Evolutionary conservation across 306 rosid species (phyloP).

Genomic region (Parietaria judaica): DNA sequence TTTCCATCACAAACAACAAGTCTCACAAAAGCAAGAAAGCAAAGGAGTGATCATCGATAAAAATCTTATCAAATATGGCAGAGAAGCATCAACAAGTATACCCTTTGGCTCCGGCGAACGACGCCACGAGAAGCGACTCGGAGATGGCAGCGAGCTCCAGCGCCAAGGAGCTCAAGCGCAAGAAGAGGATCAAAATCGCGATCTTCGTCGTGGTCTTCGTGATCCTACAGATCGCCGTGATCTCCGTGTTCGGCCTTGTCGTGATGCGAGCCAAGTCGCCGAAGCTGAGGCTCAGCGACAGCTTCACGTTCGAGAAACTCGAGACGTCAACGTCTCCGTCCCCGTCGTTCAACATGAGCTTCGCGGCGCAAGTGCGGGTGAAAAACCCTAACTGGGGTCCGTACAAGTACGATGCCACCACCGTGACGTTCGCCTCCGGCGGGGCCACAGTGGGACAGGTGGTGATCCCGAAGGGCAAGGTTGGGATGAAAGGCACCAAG

Average conservation of each 20-base stretch:
- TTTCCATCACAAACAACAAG: background rate
- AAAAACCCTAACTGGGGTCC: slow-evolving; percentile 25
- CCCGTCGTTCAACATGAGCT: slow-evolving; percentile 20
- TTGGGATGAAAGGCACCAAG: slow-evolving; percentile 14
- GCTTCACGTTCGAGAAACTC: background rate
- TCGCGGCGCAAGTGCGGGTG: slow-evolving; percentile 21
- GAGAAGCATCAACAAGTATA: slow-evolving; percentile 17
- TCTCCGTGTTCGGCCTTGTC: slow-evolving; percentile 2
- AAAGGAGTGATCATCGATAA: background rate
- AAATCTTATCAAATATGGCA: slow-evolving; percentile 8
- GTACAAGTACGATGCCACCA: slow-evolving; percentile 16
- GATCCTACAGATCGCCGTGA: slow-evolving; percentile 21
- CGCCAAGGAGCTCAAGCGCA: slow-evolving; percentile 18
- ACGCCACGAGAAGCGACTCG: slow-evolving; percentile 11
- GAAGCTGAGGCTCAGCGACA: slow-evolving; percentile 9
- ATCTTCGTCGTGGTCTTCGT: slow-evolving; percentile 13
- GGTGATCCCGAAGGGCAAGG: slow-evolving; percentile 18
- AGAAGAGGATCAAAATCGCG: slow-evolving; percentile 19
- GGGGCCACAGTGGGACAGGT: slow-evolving; percentile 18
- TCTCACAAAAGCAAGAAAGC: background rate
- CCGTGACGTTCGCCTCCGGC: slow-evolving; percentile 9
- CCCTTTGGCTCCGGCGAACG: slow-evolving; percentile 21
- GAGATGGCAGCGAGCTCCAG: background rate
- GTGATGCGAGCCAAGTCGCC: slow-evolving; percentile 21
- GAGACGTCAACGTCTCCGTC: background rate